Base-by-base conservation (phyloP, 1,284 basidiomycete genomes). In the Xanthoconium separans region DNA sequence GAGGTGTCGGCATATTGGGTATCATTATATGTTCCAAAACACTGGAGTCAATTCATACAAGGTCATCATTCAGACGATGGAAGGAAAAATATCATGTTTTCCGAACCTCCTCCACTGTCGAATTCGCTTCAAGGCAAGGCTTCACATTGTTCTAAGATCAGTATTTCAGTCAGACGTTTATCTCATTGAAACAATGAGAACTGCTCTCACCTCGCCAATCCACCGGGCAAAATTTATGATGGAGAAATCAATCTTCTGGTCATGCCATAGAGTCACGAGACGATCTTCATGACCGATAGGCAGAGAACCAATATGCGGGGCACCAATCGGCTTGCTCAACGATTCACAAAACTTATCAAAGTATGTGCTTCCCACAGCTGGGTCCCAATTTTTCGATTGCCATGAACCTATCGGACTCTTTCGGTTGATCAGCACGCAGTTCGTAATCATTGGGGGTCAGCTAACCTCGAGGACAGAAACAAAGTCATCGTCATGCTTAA, bases 11-110 rank as follows among this genome's bases (percentile, higher is more conserved):
- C 79, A 72, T 84, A 96, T 61, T 82, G 77, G 2, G 75, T 63
- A 60, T 88, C 87, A 61, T 96, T 75, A 55, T 79, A 82, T 0
- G 91, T 89, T 16, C 92, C 92, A 65, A 97, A 97, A 71, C 95
- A 98, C 84, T 93, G 51, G 40, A 47, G 20, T 37, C 24, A 8
- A 34, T 6, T 58, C 22, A 12, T 6, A n/a, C 55, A 22, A 47
- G n/a, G 33, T 47, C 20, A 46, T 50, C 39, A 12, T 44, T 50
- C 20, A 53, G 15, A 29, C 13, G 6, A 31, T 2, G 27, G 22
- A 12, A 12, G 30, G 34, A 36, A 33, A 2, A 12, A 31, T 4
- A 37, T 36, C 15, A 30, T 13, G 24, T 20, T 24, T 13, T 15
- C 56, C 79, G 63, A 43, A 88, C 87, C 53, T 87, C 78, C 66